phyloP scores from a whole-genome alignment of 441 rosid species.

The Populus trichocarpa region DNA sequence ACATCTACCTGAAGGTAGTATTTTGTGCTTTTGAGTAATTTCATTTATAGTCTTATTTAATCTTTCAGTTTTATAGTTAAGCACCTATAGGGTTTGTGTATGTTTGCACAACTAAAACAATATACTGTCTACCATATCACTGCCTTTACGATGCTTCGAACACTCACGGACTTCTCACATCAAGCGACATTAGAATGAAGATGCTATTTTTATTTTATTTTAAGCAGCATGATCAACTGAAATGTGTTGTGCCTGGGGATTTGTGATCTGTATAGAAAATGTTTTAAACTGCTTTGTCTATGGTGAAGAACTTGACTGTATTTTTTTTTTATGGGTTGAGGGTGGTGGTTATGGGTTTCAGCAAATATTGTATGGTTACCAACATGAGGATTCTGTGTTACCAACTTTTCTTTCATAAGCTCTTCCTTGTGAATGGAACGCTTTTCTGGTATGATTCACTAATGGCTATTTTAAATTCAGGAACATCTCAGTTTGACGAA shows the following conservation, averaged over 20 bases:
- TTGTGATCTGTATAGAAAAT: not conserved
- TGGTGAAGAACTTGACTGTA: not conserved
- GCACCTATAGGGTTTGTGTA: not conserved
- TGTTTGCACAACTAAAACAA: not conserved
- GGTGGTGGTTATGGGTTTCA: not conserved
- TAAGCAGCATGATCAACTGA: not conserved
- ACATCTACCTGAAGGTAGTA: slow-evolving; percentile 68
- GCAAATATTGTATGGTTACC: not conserved
- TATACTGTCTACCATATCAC: not conserved
- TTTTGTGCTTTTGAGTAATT: not conserved
- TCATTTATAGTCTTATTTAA: not conserved
- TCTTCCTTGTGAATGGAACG: not conserved
- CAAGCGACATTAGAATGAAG: not conserved
- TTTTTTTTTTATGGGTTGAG: no score
- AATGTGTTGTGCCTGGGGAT: not conserved
- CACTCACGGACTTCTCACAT: not conserved
- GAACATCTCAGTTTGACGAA: slow-evolving; percentile 69
- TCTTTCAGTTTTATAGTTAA: not conserved
- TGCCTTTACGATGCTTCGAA: not conserved
- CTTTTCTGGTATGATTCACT: not conserved
- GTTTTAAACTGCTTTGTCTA: not conserved
- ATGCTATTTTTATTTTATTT: not conserved
- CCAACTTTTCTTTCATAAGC: not conserved
- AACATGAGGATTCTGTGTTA: not conserved
- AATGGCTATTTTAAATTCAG: slow-evolving; percentile 31